Base-by-base conservation (phyloP, 1,139 yeast species). In the Ogataea hybrid region DNA sequence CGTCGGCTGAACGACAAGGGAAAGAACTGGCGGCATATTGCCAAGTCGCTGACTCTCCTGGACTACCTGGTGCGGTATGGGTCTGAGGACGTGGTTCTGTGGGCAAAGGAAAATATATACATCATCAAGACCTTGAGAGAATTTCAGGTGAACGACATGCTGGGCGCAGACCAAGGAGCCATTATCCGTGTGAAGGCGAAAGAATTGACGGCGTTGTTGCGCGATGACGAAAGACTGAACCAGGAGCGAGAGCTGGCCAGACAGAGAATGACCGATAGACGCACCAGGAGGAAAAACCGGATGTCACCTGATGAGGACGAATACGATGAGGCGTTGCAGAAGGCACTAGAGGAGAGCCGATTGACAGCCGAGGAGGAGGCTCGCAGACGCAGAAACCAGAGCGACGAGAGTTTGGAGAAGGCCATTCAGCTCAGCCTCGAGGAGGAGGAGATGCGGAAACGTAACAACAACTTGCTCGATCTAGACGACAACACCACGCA, bases 1-100 rank as follows among this genome's bases (percentile, higher is more conserved):
- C 81, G 90, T 54, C 77, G 99, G 52, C 71, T 92, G 55, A 92
- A 92, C 60, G 98, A 92, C 61, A 90, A 90, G 70, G 98, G 98
- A 47, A 92, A 90, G 64, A 87, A 92, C 67, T 92, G 98, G 98
- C 79, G 97, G 53, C 99, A 92, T 64, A 92, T 92, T 35, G 92
- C 95, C 52, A 94, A 92, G 64, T 80, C 95, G 2, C 72, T 92
- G 54, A 86, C 96, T 1, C 84, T 92, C 11, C 73, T 92, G 57
- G 97, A 92, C 59, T 92, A 84, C 64, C 72, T 92, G 51, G 89
- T 92, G 20, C 79, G 95, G 53, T 78, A 75, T 51, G 99, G 97
- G 20, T 77, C 92, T 22, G 97, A 92, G 54, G 85, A 86, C 56
- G 94, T 94, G 58, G 96, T 92, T 7, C 70, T 84, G 41, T 92